A percentile compares a stretch with the other conserved stretches of the same genome.
These are phyloP conservation scores for Pleurotus giganteus DNA, from an alignment of 768 basidiomycete genomes.

Conservation along the genomic window DNA sequence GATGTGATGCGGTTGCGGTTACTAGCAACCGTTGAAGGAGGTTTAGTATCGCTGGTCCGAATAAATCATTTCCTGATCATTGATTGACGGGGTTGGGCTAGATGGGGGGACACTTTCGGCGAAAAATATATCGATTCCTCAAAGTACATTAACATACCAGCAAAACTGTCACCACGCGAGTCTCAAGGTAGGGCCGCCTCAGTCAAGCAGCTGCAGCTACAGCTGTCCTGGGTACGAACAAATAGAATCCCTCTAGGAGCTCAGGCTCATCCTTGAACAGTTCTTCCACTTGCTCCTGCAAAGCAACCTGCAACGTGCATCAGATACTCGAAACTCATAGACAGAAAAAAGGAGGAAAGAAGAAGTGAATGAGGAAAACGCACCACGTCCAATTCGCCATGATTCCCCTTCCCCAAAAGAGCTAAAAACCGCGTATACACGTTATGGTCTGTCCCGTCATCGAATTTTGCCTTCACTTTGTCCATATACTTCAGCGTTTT, in stretches of 20 bases:
- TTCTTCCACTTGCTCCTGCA: conserved; percentile 74
- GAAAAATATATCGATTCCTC: too few species aligned
- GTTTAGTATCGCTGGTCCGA: too few species aligned
- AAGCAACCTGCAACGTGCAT: conserved; percentile 50
- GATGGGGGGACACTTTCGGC: too few species aligned
- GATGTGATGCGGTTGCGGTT: too few species aligned
- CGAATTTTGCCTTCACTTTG: conserved; percentile 93
- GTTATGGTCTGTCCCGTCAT: conserved; percentile 66
- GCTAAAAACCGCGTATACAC: conserved; percentile 89
- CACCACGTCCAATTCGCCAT: conserved; percentile 73
- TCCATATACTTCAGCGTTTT: conserved; percentile 74
- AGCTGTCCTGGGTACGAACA: conserved; percentile 53
- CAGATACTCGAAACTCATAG: conserved; percentile 3
- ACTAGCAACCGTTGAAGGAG: too few species aligned
- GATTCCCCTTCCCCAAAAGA: conserved; percentile 85
- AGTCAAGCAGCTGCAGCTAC: too few species aligned
- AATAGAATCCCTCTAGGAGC: conserved; percentile 75
- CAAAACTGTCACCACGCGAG: too few species aligned
- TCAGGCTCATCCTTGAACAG: conserved; percentile 83
- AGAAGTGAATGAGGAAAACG: conserved; percentile 25
- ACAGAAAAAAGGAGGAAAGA: conserved; percentile 46
- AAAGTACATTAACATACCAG: too few species aligned
- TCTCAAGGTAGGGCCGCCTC: too few species aligned
- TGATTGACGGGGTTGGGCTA: too few species aligned
- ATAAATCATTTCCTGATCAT: too few species aligned